These are phyloP conservation scores for Solanum virginianum DNA, from an alignment of 257 asterid genomes.

Conservation along the genomic window DNA sequence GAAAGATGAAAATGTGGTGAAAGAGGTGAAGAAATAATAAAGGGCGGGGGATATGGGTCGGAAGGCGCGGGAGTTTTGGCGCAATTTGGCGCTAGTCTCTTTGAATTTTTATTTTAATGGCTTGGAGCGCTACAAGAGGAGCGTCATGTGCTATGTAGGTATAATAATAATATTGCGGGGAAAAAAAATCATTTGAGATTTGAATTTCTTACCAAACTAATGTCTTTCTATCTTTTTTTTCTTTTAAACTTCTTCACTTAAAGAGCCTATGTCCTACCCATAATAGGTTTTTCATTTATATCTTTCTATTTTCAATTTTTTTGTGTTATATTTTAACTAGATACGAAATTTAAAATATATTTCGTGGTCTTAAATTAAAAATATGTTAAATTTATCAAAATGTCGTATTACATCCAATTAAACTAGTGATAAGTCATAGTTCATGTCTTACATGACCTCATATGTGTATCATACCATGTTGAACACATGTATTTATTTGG, in stretches of 20 bases:
- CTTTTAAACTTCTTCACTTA: background rate
- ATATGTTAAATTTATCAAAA: too few relatives aligned
- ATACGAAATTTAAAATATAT: too few relatives aligned
- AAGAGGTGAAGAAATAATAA: conserved; percentile 35
- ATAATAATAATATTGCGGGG: background rate
- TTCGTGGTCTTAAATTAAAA: too few relatives aligned
- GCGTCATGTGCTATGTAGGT: background rate
- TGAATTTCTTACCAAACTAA: background rate
- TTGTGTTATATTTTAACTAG: too few relatives aligned
- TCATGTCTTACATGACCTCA: too few relatives aligned
- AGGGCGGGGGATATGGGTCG: conserved; percentile 27
- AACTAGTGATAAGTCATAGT: too few relatives aligned
- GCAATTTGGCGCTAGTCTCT: conserved; percentile 55
- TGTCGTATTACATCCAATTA: too few relatives aligned
- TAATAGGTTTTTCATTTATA: background rate
- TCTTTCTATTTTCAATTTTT: too few relatives aligned
- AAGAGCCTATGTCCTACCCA: background rate
- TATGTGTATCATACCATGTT: too few relatives aligned
- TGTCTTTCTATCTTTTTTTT: background rate
- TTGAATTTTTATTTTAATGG: background rate
- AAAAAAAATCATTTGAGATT: background rate
- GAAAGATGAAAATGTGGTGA: background rate
- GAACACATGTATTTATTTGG: too few relatives aligned
- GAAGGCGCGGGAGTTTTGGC: conserved; percentile 50
- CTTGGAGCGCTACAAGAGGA: background rate